Base-by-base conservation (phyloP, 176 grass and related monocot species). In the Puccinellia tenuiflora region DNA sequence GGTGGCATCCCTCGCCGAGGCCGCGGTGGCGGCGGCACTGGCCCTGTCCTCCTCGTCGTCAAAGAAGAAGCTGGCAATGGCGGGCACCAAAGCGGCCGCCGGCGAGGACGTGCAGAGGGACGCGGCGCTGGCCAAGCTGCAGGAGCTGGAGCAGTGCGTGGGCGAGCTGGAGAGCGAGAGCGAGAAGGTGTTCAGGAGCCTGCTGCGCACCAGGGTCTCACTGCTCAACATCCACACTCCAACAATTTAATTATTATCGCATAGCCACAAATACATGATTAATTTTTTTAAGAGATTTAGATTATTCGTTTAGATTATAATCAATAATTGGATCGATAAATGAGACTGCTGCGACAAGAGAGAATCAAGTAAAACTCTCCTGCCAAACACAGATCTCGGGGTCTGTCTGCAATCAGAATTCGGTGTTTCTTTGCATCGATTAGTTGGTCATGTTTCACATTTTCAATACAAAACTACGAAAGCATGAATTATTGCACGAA, bases 161-260 rank as follows among this genome's bases (percentile, higher is more conserved):
- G 67, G 54, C 43, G 88, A 90, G 83, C 54, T 92, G 67, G 94
- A 92, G 79, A 90, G 83, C 7, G 92, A 90, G 46, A 89, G 88
- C 16, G 87, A 94, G 68, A 88, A 79, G 20, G 94, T 97, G 61
- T 97, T 94, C 69, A 46, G 85, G 73, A 90, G 73, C 45, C 88
- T 94, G 1, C 59, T 88, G 33, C 88, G 76, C 15, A 89, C 83
- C 73, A 85, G 91, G 17, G 94, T 97, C 1, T 83, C 90, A 1
- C 56, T 97, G 39, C 90, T 97, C 75, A 97, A 97, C 82, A 86
- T 94, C 34, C 90, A 90, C 85, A 92, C 94, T 1, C 85, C 83
- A 39, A 26, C 31, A 21, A 81, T 85, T 53, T 89, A 77, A 3
- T 13, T 33, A 25, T 8, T 1, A 17, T n/a, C 17, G 75, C 25